A percentile compares a stretch with the other conserved stretches of the same genome.
phyloP scores from a whole-genome alignment of 2,329 filamentous ascomycete genomes.

The Bipolaris gigantea region DNA sequence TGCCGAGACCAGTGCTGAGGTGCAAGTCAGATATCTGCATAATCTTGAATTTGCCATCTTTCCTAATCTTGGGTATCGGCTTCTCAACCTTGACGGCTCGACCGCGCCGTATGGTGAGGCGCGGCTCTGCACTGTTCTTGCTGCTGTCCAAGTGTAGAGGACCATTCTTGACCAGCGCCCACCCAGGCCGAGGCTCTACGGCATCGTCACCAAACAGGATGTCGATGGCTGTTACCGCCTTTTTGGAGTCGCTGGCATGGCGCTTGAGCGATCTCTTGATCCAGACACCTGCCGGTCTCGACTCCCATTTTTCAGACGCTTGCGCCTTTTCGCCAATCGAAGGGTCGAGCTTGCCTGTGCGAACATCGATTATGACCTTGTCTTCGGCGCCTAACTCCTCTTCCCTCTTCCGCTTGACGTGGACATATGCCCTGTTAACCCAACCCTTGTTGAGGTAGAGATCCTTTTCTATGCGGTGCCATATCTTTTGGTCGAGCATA shows the following conservation, averaged over 20 bases:
- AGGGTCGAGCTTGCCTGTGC: slow-evolving; percentile 73
- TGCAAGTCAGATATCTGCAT: slow-evolving; percentile 95
- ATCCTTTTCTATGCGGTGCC: slow-evolving; percentile 88
- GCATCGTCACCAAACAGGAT: slow-evolving; percentile 89
- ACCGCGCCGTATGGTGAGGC: slow-evolving; percentile 78
- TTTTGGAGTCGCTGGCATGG: slow-evolving; percentile 73
- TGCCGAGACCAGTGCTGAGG: slow-evolving; percentile 83
- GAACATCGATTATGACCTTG: slow-evolving; percentile 77
- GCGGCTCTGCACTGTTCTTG: slow-evolving; percentile 65
- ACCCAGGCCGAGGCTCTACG: slow-evolving; percentile 83
- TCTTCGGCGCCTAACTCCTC: slow-evolving; percentile 76
- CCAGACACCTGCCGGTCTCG: slow-evolving; percentile 77
- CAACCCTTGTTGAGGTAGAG: slow-evolving; percentile 76
- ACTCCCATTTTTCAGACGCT: slow-evolving; percentile 72
- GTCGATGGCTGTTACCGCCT: slow-evolving; percentile 78
- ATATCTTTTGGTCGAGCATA: slow-evolving; percentile 69
- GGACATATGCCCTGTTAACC: slow-evolving; percentile 76
- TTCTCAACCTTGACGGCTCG: slow-evolving; percentile 65
- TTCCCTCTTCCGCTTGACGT: slow-evolving; percentile 81
- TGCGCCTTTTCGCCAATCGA: slow-evolving; percentile 58
- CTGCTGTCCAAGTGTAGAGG: slow-evolving; percentile 67
- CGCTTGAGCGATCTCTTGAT: slow-evolving; percentile 72
- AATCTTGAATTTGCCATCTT: slow-evolving; percentile 95
- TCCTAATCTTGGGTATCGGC: slow-evolving; percentile 74
- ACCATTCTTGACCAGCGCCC: slow-evolving; percentile 72